Evolutionary conservation across 805 yeast genomes (phyloP), one percentile per base, ranked within the genome.

Genomic region (Monosporozyma unispora): DNA sequence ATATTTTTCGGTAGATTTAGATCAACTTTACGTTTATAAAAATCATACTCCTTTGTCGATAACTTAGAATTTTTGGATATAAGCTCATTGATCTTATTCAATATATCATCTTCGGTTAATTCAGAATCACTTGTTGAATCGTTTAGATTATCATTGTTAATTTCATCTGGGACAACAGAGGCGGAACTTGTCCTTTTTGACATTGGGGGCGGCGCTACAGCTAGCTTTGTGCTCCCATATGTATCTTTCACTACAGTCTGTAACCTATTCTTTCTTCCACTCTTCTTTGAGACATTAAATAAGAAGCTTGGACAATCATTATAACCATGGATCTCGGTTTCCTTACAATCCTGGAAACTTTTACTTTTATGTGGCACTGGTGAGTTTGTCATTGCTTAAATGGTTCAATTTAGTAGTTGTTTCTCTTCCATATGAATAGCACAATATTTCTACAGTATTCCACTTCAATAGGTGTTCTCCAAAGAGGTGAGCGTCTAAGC

Each of bases 11-110:
- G 44, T 4, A 70, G 44, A 27, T 62, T 58, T 2, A 51, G 57
- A 18, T 62, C 54, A 11, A 80, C 56, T 57, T 76, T 80, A 12
- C 60, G 61, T 33, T 62, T 63, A 55, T 78, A 76, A 52, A 72
- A 76, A 1, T 57, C 57, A 44, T 71, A 66, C 54, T 79, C 80
- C 27, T 70, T 66, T 1, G 59, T 64, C 2, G 76, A 63, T 10
- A 81, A 60, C 2, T 49, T 58, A 1, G 70, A 62, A 3, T 69
- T 53, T 3, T 46, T 21, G 0, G 53, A 47, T n/a, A 68, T 55
- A 5, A 76, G 41, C 8, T 46, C 48, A 1, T 60, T 49, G 2
- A 73, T 43, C 22, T 54, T 55, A 1, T 16, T 31, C 16, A 57
- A n/a, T 1, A 71, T 38, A 16, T 57, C 60, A 16, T 55, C 54